Evolutionary conservation across 805 yeast genomes (phyloP), one percentile per base, ranked within the genome.

Genomic region (Debaryomyces maramus): DNA sequence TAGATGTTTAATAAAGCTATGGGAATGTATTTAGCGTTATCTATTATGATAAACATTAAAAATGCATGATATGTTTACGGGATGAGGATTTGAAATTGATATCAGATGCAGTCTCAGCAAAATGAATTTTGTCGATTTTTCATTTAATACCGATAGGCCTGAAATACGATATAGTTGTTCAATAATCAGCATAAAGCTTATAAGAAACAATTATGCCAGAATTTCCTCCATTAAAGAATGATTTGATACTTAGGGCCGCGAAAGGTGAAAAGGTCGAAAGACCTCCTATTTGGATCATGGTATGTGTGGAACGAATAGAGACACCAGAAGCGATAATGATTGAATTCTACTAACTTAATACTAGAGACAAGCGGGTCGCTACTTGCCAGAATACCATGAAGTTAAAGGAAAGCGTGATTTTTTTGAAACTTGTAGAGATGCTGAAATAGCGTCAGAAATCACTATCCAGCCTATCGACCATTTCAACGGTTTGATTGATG

Each of bases 231-330:
- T 70, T 90, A 60, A 78, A 90, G 65, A 93, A 93, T 67, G 99
- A 93, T 58, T 73, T 91, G 55, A 85, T 93, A 26, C 70, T 93
- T 48, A 75, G 99, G 53, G 97, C 98, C 3, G 97, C 98, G 8
- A 74, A 75, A 48, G 97, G 86, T 43, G 96, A 91, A 59, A 69
- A 68, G 44, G 97, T 91, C 29, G 98, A 93, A 65, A 81, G 99
- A 60, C 97, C 99, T 2, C 99, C 99, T 14, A 81, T 93, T 45
- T 93, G 97, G 97, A 85, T 90, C 51, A 89, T 89, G 97, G 80
- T 75, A 64, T 47, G 77, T 58, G 14, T 11, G 5, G 7, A 30
- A 22, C 11, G 11, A 9, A 17, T 7, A 11, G 6, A 38, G 9
- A 14, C 3, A 19, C 17, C 10, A 7, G 6, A 6, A 24, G n/a